Conservation (phyloP, 768 basidiomycete species). For the Leccinum subgranulosum region DNA sequence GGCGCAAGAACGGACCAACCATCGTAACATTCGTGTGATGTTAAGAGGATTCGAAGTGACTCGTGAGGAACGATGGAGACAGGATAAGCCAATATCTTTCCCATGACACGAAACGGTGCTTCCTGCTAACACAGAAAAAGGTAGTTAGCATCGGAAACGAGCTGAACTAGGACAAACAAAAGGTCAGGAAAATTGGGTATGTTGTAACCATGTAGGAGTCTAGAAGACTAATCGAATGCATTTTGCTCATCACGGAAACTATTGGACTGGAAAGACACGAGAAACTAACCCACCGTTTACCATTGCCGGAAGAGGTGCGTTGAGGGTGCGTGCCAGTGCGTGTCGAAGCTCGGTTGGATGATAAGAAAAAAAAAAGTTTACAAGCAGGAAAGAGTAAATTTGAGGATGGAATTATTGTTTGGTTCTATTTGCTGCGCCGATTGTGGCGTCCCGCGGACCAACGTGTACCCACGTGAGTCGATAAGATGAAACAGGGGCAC, state of each 20-base stretch:
- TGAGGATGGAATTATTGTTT: constrained; percentile 9
- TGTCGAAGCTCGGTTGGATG: neutral
- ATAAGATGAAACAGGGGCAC: constrained; percentile 5
- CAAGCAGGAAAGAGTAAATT: neutral
- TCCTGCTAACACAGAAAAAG: constrained; percentile 4
- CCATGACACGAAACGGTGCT: neutral
- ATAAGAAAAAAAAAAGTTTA: neutral
- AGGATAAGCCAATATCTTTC: constrained; percentile 1
- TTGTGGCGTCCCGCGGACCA: constrained; percentile 1
- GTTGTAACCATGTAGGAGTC: constrained; percentile 73
- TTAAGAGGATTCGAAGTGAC: neutral
- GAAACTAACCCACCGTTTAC: constrained; percentile 11
- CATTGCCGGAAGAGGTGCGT: neutral
- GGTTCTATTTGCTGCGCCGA: constrained; percentile 7
- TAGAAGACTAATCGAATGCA: constrained; percentile 94
- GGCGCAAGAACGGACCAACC: constrained; percentile 1
- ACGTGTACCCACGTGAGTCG: neutral
- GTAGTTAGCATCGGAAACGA: constrained; percentile 10
- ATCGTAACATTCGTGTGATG: neutral
- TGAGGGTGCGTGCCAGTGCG: neutral
- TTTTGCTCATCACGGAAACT: constrained; percentile 49
- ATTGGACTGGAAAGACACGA: neutral
- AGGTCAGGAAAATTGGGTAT: constrained; percentile 20
- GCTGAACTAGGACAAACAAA: neutral
- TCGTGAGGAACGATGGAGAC: neutral